Evolutionary conservation across 2,329 filamentous ascomycete species (phyloP).

Genomic region (Epichloe gansuensis): DNA sequence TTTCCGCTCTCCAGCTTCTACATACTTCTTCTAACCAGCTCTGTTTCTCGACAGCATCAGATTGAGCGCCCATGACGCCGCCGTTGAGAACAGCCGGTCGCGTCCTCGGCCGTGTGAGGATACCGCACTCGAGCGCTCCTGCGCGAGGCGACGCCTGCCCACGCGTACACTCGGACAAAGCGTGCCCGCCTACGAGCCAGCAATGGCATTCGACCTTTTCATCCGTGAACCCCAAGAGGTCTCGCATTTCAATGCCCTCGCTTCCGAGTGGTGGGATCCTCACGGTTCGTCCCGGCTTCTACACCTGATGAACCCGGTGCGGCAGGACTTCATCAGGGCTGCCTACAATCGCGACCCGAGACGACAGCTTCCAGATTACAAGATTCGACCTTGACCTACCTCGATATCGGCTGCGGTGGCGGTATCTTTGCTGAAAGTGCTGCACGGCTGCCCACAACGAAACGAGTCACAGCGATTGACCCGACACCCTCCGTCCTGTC

Average conservation of each 20-base stretch:
- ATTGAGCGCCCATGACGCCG: neutral
- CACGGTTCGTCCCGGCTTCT: slow-evolving; percentile 84
- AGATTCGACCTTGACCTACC: slow-evolving; percentile 45
- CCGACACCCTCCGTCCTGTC: slow-evolving; percentile 61
- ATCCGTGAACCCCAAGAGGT: slow-evolving; percentile 80
- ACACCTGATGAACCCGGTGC: slow-evolving; percentile 95
- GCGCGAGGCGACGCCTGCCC: neutral
- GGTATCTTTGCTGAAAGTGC: slow-evolving; percentile 92
- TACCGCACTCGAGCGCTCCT: neutral
- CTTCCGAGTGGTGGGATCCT: slow-evolving; percentile 94
- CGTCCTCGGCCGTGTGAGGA: neutral
- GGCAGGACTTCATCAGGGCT: slow-evolving; percentile 81
- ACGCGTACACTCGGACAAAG: neutral
- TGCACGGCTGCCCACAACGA: slow-evolving; percentile 52
- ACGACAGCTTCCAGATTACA: slow-evolving; percentile 17
- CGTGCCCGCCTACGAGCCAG: neutral
- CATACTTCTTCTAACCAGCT: neutral
- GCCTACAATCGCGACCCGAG: slow-evolving; percentile 43
- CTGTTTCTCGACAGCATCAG: neutral
- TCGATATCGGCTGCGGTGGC: slow-evolving; percentile 91
- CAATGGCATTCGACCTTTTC: slow-evolving; percentile 30
- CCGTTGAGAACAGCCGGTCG: neutral
- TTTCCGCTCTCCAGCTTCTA: neutral
- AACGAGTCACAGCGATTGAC: slow-evolving; percentile 63
- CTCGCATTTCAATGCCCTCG: slow-evolving; percentile 87